These are phyloP conservation scores for Pythium phragmiticola DNA, from an alignment of 352 stramenopile species.

Conservation along the genomic window DNA sequence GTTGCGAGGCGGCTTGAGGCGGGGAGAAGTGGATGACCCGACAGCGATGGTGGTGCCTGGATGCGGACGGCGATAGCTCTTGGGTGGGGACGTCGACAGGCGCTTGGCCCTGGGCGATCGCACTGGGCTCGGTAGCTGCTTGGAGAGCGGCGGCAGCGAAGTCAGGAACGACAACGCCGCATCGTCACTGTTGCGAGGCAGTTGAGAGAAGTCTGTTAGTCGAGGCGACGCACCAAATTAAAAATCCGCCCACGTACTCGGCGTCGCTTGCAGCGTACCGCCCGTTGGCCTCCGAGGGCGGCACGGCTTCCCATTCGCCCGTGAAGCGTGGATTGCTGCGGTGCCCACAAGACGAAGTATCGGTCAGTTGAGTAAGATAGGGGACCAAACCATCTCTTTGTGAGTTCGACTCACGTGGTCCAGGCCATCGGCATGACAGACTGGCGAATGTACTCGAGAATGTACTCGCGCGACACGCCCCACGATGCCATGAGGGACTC, in stretches of 20 bases:
- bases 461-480: conserved; percentile 66
- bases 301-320: conserved; percentile 45
- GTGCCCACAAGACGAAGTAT: no score
- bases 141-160: conserved; percentile 19
- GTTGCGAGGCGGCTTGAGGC: conserved; percentile 22
- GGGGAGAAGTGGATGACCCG: conserved; percentile 16
- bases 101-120: conserved; percentile 2
- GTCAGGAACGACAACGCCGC: conserved; percentile 9
- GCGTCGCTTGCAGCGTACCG: conserved; percentile 18
- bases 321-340: conserved; percentile 31
- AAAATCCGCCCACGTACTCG: conserved; percentile 6
- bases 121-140: conserved; percentile 1
- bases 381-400: background rate
- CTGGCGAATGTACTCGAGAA: conserved; percentile 77
- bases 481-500: conserved; percentile 49
- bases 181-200: conserved; percentile 13
- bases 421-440: conserved; percentile 67
- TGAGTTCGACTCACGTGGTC: conserved; percentile 37
- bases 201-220: background rate
- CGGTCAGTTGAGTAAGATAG: background rate
- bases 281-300: conserved; percentile 17
- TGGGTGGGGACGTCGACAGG: background rate
- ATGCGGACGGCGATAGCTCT: conserved; percentile 6
- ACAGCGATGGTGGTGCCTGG: conserved; percentile 4
- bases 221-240: background rate